Conservation (phyloP, 768 basidiomycete species). For the Russula sp. region DNA sequence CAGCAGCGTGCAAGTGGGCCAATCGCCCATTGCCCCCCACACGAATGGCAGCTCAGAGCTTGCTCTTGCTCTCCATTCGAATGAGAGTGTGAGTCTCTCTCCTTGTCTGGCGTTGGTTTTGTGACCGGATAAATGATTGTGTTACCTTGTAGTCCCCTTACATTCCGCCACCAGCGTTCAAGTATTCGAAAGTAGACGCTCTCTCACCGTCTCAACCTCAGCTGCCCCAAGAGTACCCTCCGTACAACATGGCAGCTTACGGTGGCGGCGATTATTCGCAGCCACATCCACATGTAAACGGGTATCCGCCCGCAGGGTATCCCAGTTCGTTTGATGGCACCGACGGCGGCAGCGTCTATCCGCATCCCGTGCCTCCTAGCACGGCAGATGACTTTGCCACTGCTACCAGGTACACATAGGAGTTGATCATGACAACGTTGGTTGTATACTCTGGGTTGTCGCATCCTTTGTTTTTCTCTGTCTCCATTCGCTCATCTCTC, state of each 20-base stretch:
- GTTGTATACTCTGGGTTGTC: background rate
- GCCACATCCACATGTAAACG: constrained; percentile 8
- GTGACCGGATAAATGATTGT: background rate
- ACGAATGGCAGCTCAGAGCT: constrained; percentile 13
- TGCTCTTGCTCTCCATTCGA: constrained; percentile 16
- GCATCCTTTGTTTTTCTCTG: background rate
- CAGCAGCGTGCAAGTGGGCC: background rate
- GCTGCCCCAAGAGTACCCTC: constrained; percentile 5
- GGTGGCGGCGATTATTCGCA: constrained; percentile 10
- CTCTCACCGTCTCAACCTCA: constrained; percentile 1
- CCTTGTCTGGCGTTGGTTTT: background rate
- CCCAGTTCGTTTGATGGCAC: constrained; percentile 7
- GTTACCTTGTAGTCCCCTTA: constrained; percentile 1
- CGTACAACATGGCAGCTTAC: background rate
- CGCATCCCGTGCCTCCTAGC: constrained; percentile 1
- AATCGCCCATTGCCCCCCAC: constrained; percentile 2
- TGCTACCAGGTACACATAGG: constrained; percentile 10
- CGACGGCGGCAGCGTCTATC: background rate
- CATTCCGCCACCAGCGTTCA: constrained; percentile 15
- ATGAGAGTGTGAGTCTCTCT: constrained; percentile 10
- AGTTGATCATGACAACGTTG: background rate
- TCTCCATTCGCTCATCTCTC: background rate
- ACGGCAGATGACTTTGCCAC: constrained; percentile 10
- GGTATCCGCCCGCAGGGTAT: constrained; percentile 2
- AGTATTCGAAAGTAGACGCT: constrained; percentile 6